Base-by-base conservation (phyloP, 768 basidiomycete genomes). In the Suillus discolor region DNA sequence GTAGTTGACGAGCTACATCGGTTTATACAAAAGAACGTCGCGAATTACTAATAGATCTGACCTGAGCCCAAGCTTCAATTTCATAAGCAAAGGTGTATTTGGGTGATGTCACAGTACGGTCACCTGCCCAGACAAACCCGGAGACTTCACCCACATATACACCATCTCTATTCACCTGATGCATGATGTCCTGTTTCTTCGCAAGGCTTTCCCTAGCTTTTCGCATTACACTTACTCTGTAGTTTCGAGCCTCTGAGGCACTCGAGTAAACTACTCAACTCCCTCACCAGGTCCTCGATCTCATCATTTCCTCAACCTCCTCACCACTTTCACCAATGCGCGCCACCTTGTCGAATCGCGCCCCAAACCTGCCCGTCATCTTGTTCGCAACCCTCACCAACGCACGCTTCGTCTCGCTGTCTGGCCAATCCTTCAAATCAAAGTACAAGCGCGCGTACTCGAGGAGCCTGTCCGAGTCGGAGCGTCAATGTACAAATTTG, bases 321-420 rank as follows among this genome's bases (percentile, higher is more conserved):
- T 51, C 49, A 8, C 13, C 25, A 49, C 47, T 49, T 51, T 25
- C 49, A 51, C 49, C 49, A 25, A 15, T 15, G 6, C 23, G 49
- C 49, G 25, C 44, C 0, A 41, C 68, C 15, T 70, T 71, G 3
- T 70, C 68, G 6, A 57, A 36, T 18, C 65, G 67, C 41, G 41
- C 61, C 20, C 67, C 41, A 62, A 66, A 67, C 71, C 85, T 86
- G 2, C 85, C 83, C 13, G 80, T 69, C 62, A 74, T 79, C 80
- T 92, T 93, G 67, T 82, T 81, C 44, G 80, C 68, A 9, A 86
- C 79, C 9, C 86, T 80, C 70, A 85, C 79, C 25, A 94, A 73
- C 1, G 87, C 85, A 9, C 85, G 80, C 77, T 91, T 94, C 39
- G 88, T 86, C 72, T 91, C 90, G 5, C 91, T 88, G 38, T 89